These are phyloP conservation scores for Phialocephala sp. DNA, from an alignment of 2,329 filamentous ascomycete genomes.

Conservation along the genomic window DNA sequence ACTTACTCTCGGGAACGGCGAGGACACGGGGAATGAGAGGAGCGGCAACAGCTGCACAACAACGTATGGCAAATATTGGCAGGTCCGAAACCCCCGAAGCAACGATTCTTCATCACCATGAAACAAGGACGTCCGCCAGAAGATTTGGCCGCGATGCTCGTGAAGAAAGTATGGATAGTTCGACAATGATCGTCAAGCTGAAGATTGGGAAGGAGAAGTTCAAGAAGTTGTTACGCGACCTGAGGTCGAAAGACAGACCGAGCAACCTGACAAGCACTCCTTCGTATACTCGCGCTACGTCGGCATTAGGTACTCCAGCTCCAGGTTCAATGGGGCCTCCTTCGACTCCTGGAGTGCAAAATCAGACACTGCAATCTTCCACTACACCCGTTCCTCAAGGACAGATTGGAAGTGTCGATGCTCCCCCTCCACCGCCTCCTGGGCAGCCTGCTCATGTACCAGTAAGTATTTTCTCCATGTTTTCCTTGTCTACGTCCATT, in stretches of 20 bases:
- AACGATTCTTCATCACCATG: constrained; percentile 70
- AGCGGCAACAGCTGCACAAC: constrained; percentile 84
- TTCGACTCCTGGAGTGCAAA: constrained; percentile 46
- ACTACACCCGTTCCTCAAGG: constrained; percentile 50
- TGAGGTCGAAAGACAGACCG: constrained; percentile 51
- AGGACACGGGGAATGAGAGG: constrained; percentile 88
- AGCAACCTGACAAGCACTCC: constrained; percentile 47
- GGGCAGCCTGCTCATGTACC: constrained; percentile 61
- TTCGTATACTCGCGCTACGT: constrained; percentile 51
- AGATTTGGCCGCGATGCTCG: constrained; percentile 67
- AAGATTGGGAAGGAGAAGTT: constrained; percentile 76
- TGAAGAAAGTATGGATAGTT: constrained; percentile 78
- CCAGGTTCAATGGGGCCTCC: constrained; percentile 61
- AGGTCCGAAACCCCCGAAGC: constrained; percentile 91
- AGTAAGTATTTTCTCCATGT: constrained; percentile 56
- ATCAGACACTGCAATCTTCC: constrained; percentile 37
- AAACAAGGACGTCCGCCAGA: constrained; percentile 70
- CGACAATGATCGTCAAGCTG: constrained; percentile 72
- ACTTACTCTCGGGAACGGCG: constrained; percentile 74
- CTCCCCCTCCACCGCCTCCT: constrained; percentile 62
- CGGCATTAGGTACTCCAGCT: constrained; percentile 51
- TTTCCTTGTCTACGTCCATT: constrained; percentile 27
- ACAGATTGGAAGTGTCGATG: constrained; percentile 71
- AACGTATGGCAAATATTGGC: constrained; percentile 80
- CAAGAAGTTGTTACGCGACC: constrained; percentile 65